Evolutionary conservation across 1,284 basidiomycete genomes (phyloP), one percentile per base, ranked within the genome.

Genomic region (Xanthoconium separans): DNA sequence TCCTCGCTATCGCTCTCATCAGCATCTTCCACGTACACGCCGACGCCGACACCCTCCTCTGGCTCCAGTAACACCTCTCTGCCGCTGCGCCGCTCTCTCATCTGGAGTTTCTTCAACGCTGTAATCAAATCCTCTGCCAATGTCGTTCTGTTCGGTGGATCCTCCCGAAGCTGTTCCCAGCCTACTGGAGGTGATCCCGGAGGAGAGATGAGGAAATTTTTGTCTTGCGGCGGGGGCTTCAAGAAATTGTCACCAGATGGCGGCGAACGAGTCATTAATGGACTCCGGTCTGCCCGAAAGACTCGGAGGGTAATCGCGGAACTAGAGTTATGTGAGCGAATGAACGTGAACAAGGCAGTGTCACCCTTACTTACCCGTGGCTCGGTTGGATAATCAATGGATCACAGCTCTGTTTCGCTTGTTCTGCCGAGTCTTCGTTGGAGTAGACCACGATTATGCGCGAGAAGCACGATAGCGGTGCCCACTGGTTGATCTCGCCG

Each of bases 101-200:
- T 57, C 61, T 89, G 79, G 6, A 91, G 76, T 61, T 77, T 80
- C 57, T 70, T 77, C 52, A 98, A 75, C 9, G 94, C 93, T 15
- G 77, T 70, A 43, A 94, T 91, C 60, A 99, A 82, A 68, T 99
- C 96, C 24, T 92, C 86, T 0, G 96, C 96, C 33, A 98, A 81
- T 6, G 95, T 90, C 6, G 84, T 75, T 7, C 77, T 70, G 68
- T 99, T 99, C 0, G 97, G 96, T 7, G 93, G 93, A 20, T 96
- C 95, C 73, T 99, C 97, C 42, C 77, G 76, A 56, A 95, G 84
- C 30, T 84, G 93, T 67, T 97, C 94, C 96, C 96, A 99, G 1
- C 96, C 96, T 2, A 97, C 87, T 0, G 96, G 96, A 0, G 97
- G 96, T 0, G 93, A 95, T n/a, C 96, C 97, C 1, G 97, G 97